Evolutionary conservation across 2,329 filamentous ascomycete species (phyloP).

Genomic region (Chaetomiaceae sp.): DNA sequence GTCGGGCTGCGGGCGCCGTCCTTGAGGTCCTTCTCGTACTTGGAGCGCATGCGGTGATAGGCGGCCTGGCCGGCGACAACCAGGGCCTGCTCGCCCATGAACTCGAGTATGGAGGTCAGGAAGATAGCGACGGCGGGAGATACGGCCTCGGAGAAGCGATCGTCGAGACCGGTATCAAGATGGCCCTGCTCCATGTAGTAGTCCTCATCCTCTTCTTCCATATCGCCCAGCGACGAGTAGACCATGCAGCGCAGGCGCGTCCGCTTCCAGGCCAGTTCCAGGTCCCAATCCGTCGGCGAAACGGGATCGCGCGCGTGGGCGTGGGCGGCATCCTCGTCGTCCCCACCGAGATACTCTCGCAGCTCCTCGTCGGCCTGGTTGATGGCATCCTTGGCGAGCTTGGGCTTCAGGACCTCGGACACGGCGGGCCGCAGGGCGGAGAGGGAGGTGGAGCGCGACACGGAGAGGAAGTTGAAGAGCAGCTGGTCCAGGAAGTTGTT

Average conservation of each 20-base stretch:
- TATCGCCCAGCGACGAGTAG: slow-evolving; percentile 89
- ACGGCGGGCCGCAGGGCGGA: slow-evolving; percentile 73
- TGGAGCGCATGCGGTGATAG: slow-evolving; percentile 57
- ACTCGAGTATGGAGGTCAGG: slow-evolving; percentile 88
- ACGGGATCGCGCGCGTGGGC: slow-evolving; percentile 49
- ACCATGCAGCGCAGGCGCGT: slow-evolving; percentile 95
- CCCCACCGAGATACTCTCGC: slow-evolving; percentile 75
- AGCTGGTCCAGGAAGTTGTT: slow-evolving; percentile 93
- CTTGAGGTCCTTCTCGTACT: slow-evolving; percentile 53
- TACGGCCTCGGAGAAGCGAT: slow-evolving; percentile 60
- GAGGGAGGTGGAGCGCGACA: slow-evolving; percentile 72
- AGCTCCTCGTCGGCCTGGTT: slow-evolving; percentile 44
- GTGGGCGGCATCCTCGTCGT: slow-evolving; percentile 63
- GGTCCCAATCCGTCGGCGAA: slow-evolving; percentile 64
- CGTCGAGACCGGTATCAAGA: slow-evolving; percentile 52
- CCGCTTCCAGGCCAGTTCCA: slow-evolving; percentile 92
- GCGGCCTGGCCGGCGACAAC: slow-evolving; percentile 83
- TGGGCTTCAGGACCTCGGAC: slow-evolving; percentile 78
- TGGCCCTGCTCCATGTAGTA: slow-evolving; percentile 76
- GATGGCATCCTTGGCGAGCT: slow-evolving; percentile 64
- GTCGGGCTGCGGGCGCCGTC: slow-evolving; percentile 42
- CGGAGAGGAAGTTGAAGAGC: slow-evolving; percentile 80
- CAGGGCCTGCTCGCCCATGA: slow-evolving; percentile 84
- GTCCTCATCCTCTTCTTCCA: slow-evolving; percentile 98
- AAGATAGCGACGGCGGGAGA: slow-evolving; percentile 94